Evolutionary conservation across 2,329 filamentous ascomycete species (phyloP).

Genomic region (Microcyclospora pomicola): DNA sequence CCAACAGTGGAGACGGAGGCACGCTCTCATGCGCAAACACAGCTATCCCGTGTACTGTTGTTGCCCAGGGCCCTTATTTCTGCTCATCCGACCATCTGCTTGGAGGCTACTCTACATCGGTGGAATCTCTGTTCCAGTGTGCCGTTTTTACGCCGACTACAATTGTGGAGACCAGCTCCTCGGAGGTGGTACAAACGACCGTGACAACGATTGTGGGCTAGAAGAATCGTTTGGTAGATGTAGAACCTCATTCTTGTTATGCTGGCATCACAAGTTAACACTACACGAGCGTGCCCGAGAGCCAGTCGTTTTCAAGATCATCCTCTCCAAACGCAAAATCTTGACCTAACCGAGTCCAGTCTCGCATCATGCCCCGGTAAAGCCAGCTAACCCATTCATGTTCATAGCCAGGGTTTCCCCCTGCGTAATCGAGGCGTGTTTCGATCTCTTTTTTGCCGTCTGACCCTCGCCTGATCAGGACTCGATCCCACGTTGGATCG

Average conservation of each 20-base stretch:
- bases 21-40: no score
- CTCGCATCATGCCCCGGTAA: not conserved
- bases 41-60: no score
- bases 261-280: not conserved
- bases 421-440: not conserved
- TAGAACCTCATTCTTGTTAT: no score
- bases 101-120: conserved; percentile 1
- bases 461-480: no score
- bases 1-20: no score
- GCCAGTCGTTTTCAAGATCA: not conserved
- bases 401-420: not conserved
- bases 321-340: not conserved
- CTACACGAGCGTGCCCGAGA: not conserved
- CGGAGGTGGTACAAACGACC: not conserved
- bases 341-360: not conserved
- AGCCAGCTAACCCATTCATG: not conserved
- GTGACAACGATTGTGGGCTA: not conserved
- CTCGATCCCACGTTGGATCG: no score
- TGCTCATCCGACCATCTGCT: no score
- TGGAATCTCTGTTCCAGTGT: conserved; percentile 2
- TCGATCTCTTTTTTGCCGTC: not conserved
- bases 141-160: conserved; percentile 4
- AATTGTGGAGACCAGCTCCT: conserved; percentile 3
- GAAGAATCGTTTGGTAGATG: no score
- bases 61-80: no score